Base-by-base conservation (phyloP, 208 protist genomes). In the Leishmania guyanensis region DNA sequence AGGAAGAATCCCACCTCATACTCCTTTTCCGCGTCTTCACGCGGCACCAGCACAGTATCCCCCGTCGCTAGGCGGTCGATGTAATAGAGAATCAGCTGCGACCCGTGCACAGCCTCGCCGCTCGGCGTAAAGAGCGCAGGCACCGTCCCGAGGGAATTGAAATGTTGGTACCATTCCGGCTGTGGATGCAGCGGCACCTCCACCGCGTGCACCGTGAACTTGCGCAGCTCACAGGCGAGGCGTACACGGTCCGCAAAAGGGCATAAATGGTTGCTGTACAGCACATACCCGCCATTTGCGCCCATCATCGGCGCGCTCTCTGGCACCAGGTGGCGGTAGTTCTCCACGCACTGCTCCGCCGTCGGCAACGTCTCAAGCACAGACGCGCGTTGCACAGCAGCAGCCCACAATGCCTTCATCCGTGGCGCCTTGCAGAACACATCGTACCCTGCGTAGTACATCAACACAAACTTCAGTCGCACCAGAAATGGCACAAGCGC, bases 401-500 rank as follows among this genome's bases (percentile, higher is more conserved):
- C 90, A 29, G 77, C 79, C 75, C 79, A 92, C 80, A 97, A 79
- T 56, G 77, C 76, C 86, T 92, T 92, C 53, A 97, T 83, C 33
- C 68, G 85, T 48, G 93, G 93, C 50, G 89, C 91, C 72, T 91
- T 86, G 60, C 75, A 84, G 78, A 94, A 94, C 62, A 95, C 80
- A 82, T 97, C 86, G 80, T 92, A 91, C 60, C 86, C 91, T 48
- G 82, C 65, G 88, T 92, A 90, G 86, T 94, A 97, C 71, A 77
- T 74, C 75, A 97, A 77, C 51, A 81, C 77, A 29, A 75, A 75
- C 43, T 86, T 80, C 74, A 95, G 91, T 33, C 88, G 90, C 60
- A 88, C 74, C 66, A 97, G 85, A 75, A 97, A 97, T 33, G 93
- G 91, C 68, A 93, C 77, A 5, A 97, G n/a, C 78, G 86, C 86